Conservation (phyloP, 1,284 basidiomycete genomes). For the Taiwanofungus camphoratus region DNA sequence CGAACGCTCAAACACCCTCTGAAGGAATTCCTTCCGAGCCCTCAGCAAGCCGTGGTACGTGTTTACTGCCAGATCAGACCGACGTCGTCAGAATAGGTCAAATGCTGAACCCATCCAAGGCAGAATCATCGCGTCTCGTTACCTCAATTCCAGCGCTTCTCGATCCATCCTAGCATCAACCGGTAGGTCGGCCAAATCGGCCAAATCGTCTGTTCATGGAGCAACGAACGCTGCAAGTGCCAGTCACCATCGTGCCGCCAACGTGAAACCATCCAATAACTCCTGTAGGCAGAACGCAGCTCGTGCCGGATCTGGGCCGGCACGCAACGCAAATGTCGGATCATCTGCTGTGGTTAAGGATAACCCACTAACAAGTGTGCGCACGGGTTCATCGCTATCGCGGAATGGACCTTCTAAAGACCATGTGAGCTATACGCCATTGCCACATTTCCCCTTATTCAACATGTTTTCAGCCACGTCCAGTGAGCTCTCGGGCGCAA, state of each 20-base stretch:
- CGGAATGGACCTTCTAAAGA: no score
- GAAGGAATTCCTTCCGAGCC: slow-evolving; percentile 2
- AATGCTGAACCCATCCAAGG: slow-evolving; percentile 4
- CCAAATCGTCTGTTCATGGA: no score
- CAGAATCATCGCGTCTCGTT: slow-evolving; percentile 9
- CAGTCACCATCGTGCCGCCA: neutral
- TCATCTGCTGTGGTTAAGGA: slow-evolving; percentile 14
- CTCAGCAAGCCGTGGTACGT: slow-evolving; percentile 2
- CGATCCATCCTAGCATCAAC: neutral
- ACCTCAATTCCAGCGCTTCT: slow-evolving; percentile 5
- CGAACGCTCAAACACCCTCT: slow-evolving; percentile 5
- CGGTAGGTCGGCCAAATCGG: no score
- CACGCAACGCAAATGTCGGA: slow-evolving; percentile 11
- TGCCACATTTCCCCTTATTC: no score
- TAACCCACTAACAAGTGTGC: slow-evolving; percentile 7
- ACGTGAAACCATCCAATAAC: slow-evolving; percentile 2
- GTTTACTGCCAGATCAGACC: neutral
- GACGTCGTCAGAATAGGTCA: neutral
- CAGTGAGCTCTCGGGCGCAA: neutral
- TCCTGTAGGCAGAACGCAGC: slow-evolving; percentile 6
- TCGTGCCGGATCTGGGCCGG: no score
- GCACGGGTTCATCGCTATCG: no score
- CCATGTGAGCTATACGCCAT: no score
- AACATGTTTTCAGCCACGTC: neutral
- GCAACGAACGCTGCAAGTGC: no score